Evolutionary conservation across 1,284 basidiomycete species (phyloP), one percentile per base, ranked within the genome.

Genomic region (Microbotryum lychnidis-dioicae): DNA sequence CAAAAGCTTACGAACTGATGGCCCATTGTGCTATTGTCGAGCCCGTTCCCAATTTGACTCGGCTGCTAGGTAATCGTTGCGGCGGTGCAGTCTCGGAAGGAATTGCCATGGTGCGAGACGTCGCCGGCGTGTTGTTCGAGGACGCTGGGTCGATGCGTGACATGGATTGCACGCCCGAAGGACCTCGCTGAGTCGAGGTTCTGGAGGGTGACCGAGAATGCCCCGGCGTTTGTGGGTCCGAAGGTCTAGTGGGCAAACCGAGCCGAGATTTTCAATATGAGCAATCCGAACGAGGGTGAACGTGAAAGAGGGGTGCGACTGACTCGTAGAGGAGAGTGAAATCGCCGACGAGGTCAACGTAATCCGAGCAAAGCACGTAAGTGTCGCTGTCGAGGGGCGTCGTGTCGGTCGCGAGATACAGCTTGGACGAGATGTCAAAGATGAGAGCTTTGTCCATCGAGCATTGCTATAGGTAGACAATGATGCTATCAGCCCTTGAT

Each of bases 341-440:
- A 7, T 87, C 84, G 66, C 86, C 86, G 56, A 97, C 81, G 79
- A 91, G 90, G 57, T 86, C 83, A 21, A 97, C 80, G 71, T 94
- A 97, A 71, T 97, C 92, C 69, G 86, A 91, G 70, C 90, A 92
- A 23, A 93, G 80, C 66, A 87, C 88, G 69, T 91, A 87, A 2
- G 89, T 91, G 1, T 86, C 84, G 58, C 86, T 82, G 74, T 97
- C 93, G 31, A 96, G 89, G 0, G 94, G 91, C 0, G 89, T 90
- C 21, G 87, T 85, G 73, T 98, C 94, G 7, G 92, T 91, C 1
- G 91, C 91, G 23, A 97, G 81, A 70, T 92, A 94, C 42, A 97
- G 80, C 57, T 90, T 82, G 21, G 90, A 90, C 6, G 82, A 82
- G 5, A 85, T 84, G 73, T 98, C 94, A 71, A 97, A 97, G 14